Conservation (phyloP, 2,329 filamentous ascomycete species). For the Cyclaneusma minus region DNA sequence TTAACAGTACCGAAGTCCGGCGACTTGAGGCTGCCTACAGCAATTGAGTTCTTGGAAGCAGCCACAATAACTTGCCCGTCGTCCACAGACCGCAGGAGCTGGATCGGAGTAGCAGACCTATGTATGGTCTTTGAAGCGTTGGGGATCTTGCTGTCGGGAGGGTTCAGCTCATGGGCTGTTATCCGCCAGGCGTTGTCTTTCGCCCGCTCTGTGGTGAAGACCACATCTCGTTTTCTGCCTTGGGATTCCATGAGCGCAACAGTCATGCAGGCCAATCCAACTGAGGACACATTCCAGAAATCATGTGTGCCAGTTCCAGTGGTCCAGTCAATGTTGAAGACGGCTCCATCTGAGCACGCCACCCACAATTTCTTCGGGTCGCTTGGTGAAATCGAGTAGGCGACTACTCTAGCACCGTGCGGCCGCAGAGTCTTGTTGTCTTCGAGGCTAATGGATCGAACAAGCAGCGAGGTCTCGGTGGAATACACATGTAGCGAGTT, state of each 20-base stretch:
- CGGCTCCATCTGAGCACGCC: slow-evolving; percentile 37
- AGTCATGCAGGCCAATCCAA: slow-evolving; percentile 19
- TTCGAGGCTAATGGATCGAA: slow-evolving; percentile 52
- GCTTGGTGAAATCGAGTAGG: slow-evolving; percentile 24
- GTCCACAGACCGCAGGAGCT: slow-evolving; percentile 32
- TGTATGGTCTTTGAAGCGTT: slow-evolving; percentile 23
- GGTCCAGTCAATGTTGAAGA: slow-evolving; percentile 45
- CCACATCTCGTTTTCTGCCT: slow-evolving; percentile 17
- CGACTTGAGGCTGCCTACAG: slow-evolving; percentile 38
- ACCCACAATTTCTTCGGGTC: slow-evolving; percentile 39
- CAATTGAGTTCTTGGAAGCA: slow-evolving; percentile 34
- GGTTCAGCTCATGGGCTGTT: slow-evolving; percentile 20
- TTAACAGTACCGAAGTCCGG: slow-evolving; percentile 19
- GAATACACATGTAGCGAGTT: slow-evolving; percentile 70
- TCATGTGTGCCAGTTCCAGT: slow-evolving; percentile 25
- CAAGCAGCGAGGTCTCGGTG: slow-evolving; percentile 62
- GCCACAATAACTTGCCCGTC: slow-evolving; percentile 44
- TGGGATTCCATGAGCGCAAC: slow-evolving; percentile 18
- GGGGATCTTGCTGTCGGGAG: slow-evolving; percentile 12
- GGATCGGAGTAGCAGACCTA: slow-evolving; percentile 22
- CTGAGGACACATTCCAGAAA: slow-evolving; percentile 22
- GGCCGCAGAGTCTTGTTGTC: slow-evolving; percentile 15
- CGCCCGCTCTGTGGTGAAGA: slow-evolving; percentile 18
- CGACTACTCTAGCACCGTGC: slow-evolving; percentile 18
- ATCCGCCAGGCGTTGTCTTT: slow-evolving; percentile 17